Evolutionary conservation across 805 yeast species (phyloP).

Genomic region (Metschnikowia matae): DNA sequence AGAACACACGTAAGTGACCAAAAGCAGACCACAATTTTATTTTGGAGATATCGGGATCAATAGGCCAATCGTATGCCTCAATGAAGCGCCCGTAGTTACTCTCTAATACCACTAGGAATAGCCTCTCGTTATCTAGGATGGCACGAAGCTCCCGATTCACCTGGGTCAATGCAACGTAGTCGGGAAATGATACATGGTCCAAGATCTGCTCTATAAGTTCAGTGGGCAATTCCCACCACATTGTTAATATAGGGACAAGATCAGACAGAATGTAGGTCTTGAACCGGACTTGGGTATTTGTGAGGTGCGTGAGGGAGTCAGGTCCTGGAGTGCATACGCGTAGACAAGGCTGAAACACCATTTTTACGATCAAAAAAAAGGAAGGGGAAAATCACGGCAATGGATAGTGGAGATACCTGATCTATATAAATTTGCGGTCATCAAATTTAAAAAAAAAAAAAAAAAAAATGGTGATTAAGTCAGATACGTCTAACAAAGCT

Average conservation of each 20-base stretch:
- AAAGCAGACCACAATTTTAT: neutral
- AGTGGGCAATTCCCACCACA: conserved; percentile 17
- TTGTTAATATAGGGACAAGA: neutral
- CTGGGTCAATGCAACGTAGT: conserved; percentile 13
- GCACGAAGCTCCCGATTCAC: conserved; percentile 8
- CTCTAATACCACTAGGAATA: conserved; percentile 6
- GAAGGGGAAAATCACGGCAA: neutral
- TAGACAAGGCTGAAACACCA: neutral
- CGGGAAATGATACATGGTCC: conserved; percentile 8
- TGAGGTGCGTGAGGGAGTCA: neutral
- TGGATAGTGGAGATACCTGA: too few species aligned
- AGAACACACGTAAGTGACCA: neutral
- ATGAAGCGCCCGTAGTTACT: conserved; percentile 6
- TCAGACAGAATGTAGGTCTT: neutral
- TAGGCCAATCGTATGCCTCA: conserved; percentile 8
- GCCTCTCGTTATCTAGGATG: conserved; percentile 7
- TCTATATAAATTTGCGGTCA: too few species aligned
- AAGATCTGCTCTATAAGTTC: conserved; percentile 13
- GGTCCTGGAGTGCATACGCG: conserved; percentile 1
- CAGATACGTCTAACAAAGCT: neutral
- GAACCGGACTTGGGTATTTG: neutral
- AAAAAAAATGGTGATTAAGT: too few species aligned
- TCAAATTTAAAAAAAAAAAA: too few species aligned
- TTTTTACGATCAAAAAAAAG: neutral
- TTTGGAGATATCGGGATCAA: neutral